These are phyloP conservation scores for Elsinoe ampelina DNA, from an alignment of 2,329 filamentous ascomycete species.

Conservation along the genomic window DNA sequence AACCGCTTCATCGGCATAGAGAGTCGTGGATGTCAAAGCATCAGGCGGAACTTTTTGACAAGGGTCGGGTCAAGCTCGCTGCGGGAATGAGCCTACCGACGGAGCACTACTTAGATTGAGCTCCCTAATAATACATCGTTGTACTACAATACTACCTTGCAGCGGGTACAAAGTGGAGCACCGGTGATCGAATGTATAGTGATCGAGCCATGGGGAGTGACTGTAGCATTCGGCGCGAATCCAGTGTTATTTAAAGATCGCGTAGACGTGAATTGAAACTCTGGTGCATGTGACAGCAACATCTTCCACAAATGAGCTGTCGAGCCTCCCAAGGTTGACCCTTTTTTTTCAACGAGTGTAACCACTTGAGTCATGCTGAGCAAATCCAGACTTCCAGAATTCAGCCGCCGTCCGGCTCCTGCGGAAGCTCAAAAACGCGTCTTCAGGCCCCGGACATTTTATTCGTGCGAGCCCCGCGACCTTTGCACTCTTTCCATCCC, in stretches of 20 bases:
- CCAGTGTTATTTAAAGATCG: neutral
- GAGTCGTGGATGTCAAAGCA: neutral
- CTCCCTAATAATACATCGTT: neutral
- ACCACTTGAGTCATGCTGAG: neutral
- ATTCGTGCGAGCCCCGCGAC: conserved; percentile 2
- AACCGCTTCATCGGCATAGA: neutral
- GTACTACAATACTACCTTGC: neutral
- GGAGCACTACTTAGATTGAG: neutral
- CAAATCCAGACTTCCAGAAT: neutral
- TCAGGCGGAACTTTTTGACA: neutral
- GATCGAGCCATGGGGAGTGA: neutral
- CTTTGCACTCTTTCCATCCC: neutral
- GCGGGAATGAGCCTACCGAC: neutral
- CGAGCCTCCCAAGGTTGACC: neutral
- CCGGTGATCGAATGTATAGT: no score
- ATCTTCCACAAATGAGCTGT: neutral
- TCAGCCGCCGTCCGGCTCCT: neutral
- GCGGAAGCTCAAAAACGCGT: neutral
- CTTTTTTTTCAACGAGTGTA: neutral
- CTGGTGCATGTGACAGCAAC: neutral
- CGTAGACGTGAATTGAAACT: neutral
- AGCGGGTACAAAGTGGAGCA: no score
- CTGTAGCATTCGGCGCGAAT: neutral
- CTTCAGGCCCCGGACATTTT: neutral
- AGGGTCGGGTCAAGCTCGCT: conserved; percentile 3